phyloP scores from a whole-genome alignment of 208 protist species.

The Wallacemonas sp. region DNA sequence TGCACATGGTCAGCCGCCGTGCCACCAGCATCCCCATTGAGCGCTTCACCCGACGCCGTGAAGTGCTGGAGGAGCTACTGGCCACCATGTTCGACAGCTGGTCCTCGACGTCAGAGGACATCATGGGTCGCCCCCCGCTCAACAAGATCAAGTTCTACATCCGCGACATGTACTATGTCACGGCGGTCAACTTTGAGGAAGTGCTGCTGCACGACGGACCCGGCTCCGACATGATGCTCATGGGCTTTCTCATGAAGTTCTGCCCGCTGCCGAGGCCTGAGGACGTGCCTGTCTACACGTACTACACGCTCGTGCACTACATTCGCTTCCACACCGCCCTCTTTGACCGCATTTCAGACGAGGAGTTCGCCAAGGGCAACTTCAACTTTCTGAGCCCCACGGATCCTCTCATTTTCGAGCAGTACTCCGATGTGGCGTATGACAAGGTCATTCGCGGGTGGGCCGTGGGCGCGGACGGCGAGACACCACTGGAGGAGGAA shows the following conservation, averaged over 20 bases:
- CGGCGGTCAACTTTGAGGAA: slow-evolving; percentile 89
- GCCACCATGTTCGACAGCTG: slow-evolving; percentile 89
- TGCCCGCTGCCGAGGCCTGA: slow-evolving; percentile 84
- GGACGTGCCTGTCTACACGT: slow-evolving; percentile 89
- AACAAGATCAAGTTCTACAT: slow-evolving; percentile 90
- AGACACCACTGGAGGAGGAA: slow-evolving; percentile 24
- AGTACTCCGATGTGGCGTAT: slow-evolving; percentile 70
- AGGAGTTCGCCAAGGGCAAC: slow-evolving; percentile 84
- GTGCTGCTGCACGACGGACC: slow-evolving; percentile 79
- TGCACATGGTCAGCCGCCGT: slow-evolving; percentile 83
- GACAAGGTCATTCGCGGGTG: slow-evolving; percentile 72
- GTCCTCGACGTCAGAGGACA: slow-evolving; percentile 79
- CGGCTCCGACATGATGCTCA: slow-evolving; percentile 84
- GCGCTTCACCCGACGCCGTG: slow-evolving; percentile 81
- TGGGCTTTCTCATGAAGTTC: slow-evolving; percentile 91
- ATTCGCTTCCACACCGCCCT: slow-evolving; percentile 90
- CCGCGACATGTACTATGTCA: slow-evolving; percentile 92
- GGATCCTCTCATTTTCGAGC: slow-evolving; percentile 78
- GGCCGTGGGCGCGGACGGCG: slow-evolving; percentile 33
- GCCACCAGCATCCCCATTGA: slow-evolving; percentile 86
- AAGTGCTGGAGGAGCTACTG: slow-evolving; percentile 88
- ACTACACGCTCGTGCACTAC: slow-evolving; percentile 92
- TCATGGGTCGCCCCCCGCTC: slow-evolving; percentile 86
- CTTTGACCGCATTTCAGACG: slow-evolving; percentile 87
- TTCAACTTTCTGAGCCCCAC: slow-evolving; percentile 88